Percentiles rank a stretch among this genome's conserved stretches.
Evolutionary conservation across 371 early-diverging fungal genomes (phyloP).

Genomic region (Mortierella sp.): DNA sequence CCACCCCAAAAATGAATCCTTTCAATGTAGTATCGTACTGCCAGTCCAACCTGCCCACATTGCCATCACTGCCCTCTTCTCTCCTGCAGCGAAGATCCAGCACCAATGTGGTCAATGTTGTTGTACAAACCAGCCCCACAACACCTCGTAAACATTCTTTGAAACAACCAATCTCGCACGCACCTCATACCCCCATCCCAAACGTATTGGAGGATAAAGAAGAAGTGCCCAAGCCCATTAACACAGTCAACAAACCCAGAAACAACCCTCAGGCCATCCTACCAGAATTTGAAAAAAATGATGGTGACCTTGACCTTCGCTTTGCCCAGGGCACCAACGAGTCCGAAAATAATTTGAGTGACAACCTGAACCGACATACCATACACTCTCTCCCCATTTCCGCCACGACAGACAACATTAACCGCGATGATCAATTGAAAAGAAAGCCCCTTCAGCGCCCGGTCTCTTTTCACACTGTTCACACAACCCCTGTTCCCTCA

Average conservation of each 20-base stretch:
- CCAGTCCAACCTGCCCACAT: conserved; percentile 27
- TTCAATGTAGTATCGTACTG: conserved; percentile 38
- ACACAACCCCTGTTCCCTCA: conserved; percentile 4
- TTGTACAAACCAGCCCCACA: conserved; percentile 23
- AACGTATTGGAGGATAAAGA: background rate
- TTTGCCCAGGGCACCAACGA: background rate
- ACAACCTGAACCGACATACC: conserved; percentile 8
- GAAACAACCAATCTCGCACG: conserved; percentile 1
- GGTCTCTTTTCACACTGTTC: conserved; percentile 18
- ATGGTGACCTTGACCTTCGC: background rate
- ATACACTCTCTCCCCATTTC: conserved; percentile 19
- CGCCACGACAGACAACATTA: background rate
- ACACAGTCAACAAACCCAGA: conserved; percentile 23
- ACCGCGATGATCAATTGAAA: conserved; percentile 3
- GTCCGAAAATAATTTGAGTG: background rate
- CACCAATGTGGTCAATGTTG: conserved; percentile 23
- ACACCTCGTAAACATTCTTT: conserved; percentile 6
- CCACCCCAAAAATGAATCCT: conserved; percentile 24
- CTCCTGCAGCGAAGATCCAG: conserved; percentile 30
- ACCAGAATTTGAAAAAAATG: conserved; percentile 10
- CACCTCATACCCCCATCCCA: conserved; percentile 23
- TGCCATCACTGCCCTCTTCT: conserved; percentile 25
- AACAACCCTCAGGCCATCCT: conserved; percentile 48
- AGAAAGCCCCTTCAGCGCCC: conserved; percentile 14
- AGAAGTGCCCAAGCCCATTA: background rate